These are phyloP conservation scores for Candida palmyrensis DNA, from an alignment of 805 yeast genomes.

Conservation along the genomic window DNA sequence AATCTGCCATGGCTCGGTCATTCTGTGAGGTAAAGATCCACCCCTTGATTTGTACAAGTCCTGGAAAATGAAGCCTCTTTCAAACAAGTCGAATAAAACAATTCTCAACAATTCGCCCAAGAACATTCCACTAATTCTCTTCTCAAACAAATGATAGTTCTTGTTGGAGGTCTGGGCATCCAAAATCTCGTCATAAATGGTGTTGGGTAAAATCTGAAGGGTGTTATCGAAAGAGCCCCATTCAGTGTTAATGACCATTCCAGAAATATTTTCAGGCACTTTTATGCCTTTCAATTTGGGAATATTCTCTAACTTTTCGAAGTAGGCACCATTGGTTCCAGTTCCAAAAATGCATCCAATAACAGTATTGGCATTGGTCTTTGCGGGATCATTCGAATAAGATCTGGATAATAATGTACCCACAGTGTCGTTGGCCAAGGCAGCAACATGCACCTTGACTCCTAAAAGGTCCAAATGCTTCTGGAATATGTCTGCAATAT, in stretches of 20 bases:
- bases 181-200: constrained; percentile 68
- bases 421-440: constrained; percentile 92
- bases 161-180: constrained; percentile 74
- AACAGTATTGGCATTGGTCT: constrained; percentile 68
- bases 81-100: constrained; percentile 62
- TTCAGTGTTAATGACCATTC: constrained; percentile 92
- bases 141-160: constrained; percentile 89
- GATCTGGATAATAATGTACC: constrained; percentile 90
- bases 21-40: constrained; percentile 52
- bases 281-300: constrained; percentile 52
- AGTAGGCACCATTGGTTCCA: constrained; percentile 95
- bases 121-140: constrained; percentile 88
- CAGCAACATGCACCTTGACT: constrained; percentile 69
- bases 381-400: constrained; percentile 59
- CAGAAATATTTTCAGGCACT: constrained; percentile 43
- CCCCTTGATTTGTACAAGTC: constrained; percentile 43
- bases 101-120: constrained; percentile 85
- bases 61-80: constrained; percentile 51
- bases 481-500: constrained; percentile 73
- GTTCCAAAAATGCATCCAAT: constrained; percentile 95
- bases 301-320: constrained; percentile 70
- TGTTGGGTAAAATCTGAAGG: constrained; percentile 66
- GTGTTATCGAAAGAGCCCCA: constrained; percentile 98
- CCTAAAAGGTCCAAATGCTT: constrained; percentile 54
- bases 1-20: constrained; percentile 71